Base-by-base conservation (phyloP, 768 basidiomycete species). In the Termitomyces sp. region DNA sequence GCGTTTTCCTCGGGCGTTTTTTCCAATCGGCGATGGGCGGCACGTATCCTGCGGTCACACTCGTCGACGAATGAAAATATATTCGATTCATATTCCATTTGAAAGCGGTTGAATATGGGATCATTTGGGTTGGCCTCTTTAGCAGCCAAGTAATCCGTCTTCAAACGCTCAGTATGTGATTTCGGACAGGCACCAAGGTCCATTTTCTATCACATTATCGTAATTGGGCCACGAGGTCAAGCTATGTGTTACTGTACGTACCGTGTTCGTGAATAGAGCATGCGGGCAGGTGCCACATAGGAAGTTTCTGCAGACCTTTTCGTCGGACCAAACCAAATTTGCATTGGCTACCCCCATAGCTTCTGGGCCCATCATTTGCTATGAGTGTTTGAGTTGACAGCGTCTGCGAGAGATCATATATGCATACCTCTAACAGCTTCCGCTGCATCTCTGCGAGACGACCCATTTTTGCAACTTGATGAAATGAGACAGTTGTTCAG, bases 361-460 rank as follows among this genome's bases (percentile, higher is more conserved):
- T 76, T 99, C 96, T 46, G 96, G 91, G n/a, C 94, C 96, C 95
- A 98, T 98, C 94, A 96, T 97, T 95, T 97, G 95, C 95, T 97
- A 63, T 52, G 61, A 52, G 12, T 59, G 59, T 18, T 59, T 71
- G 24, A 68, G 48, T 72, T n/a, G 63, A 80, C 83, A 74, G 83
- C 79, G 52, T 84, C 71, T 54, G 16, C 36, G 31, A 39, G 27
- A 53, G 22, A 55, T 46, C 41, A 9, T 0, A 32, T 34, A 31
- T 42, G 61, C 71, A 39, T 65, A 80, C 72, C 77, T 77, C 79
- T 56, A 78, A 66, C 73, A 98, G 90, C 88, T 93, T 97, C 63
- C 94, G 85, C 78, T 98, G 95, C 92, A 94, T 92, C 73, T 98
- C 95, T 59, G 95, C 95, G 56, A 98, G 84, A 48, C 92, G 84